phyloP scores from a whole-genome alignment of 2,329 filamentous ascomycete species.

The Curvularia verruculosa region DNA sequence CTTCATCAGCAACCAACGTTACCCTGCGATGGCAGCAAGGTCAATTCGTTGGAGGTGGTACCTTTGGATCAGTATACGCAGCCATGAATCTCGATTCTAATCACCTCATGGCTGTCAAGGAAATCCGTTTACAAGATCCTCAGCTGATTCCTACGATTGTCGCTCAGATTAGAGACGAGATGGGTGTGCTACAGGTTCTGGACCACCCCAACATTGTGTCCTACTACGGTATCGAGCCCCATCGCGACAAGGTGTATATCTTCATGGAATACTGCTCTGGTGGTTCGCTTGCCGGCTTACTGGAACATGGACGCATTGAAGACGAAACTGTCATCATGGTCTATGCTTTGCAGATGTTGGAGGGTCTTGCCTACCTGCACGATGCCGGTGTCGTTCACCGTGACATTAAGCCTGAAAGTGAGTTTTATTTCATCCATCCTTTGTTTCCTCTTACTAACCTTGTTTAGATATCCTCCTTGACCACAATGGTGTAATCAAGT shows the following conservation, averaged over 20 bases:
- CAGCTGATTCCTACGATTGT: conserved; percentile 95
- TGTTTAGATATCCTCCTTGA: conserved; percentile 82
- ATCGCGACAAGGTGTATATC: conserved; percentile 98
- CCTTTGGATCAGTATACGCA: conserved; percentile 96
- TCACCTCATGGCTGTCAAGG: conserved; percentile 97
- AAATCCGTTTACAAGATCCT: conserved; percentile 95
- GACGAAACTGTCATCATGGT: conserved; percentile 98
- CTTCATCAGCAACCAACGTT: conserved; percentile 91
- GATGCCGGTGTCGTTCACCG: conserved; percentile 91
- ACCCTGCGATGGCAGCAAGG: conserved; percentile 98
- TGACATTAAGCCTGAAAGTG: conserved; percentile 97
- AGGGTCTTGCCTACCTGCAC: conserved; percentile 92
- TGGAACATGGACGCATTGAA: conserved; percentile 96
- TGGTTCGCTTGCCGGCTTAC: conserved; percentile 83
- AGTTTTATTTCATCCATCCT: conserved; percentile 49
- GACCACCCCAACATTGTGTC: conserved; percentile 98
- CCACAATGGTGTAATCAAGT: conserved; percentile 98
- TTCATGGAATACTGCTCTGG: conserved; percentile 99
- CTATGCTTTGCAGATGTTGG: conserved; percentile 90
- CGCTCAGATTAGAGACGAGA: conserved; percentile 92
- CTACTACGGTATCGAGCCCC: conserved; percentile 97
- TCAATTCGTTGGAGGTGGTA: conserved; percentile 96
- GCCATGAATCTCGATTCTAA: conserved; percentile 97
- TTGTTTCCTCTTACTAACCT: background rate
- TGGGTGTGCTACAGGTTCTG: conserved; percentile 92